These are phyloP conservation scores for Chytridium lagenaria DNA, from an alignment of 371 early-diverging fungal species.

Conservation along the genomic window DNA sequence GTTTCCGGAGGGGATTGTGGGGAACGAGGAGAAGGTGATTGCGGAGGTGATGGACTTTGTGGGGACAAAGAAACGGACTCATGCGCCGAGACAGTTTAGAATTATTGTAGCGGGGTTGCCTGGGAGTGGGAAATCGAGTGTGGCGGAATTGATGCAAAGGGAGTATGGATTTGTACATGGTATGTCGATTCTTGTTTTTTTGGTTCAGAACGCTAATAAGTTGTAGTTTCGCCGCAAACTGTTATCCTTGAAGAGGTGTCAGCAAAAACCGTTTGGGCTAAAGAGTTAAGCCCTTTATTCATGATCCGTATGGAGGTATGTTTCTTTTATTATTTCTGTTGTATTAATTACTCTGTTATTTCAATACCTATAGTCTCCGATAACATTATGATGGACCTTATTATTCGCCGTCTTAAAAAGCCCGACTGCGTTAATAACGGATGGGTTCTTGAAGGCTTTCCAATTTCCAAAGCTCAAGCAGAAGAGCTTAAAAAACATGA, in stretches of 20 bases:
- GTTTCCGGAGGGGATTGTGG: constrained; percentile 43
- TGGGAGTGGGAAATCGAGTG: constrained; percentile 51
- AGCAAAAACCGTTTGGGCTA: constrained; percentile 25
- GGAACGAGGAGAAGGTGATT: constrained; percentile 41
- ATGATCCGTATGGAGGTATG: constrained; percentile 46
- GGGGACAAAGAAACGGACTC: constrained; percentile 31
- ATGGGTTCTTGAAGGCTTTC: constrained; percentile 59
- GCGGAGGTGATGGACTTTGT: constrained; percentile 32
- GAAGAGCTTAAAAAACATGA: constrained; percentile 38
- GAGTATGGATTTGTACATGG: constrained; percentile 53
- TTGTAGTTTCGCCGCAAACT: constrained; percentile 53
- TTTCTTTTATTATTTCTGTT: not conserved
- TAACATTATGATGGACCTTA: constrained; percentile 42
- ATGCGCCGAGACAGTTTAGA: constrained; percentile 50
- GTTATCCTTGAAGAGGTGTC: constrained; percentile 52
- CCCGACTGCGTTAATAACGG: constrained; percentile 52
- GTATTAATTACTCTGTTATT: not conserved
- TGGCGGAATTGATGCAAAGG: constrained; percentile 43
- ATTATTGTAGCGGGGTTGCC: constrained; percentile 50
- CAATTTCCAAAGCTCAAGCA: constrained; percentile 42
- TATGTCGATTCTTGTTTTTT: constrained; percentile 12
- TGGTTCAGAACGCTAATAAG: not conserved
- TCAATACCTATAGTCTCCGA: constrained; percentile 54
- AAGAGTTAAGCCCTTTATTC: constrained; percentile 32
- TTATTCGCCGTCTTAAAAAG: constrained; percentile 42